A percentile compares a stretch with the other conserved stretches of the same genome.
Conservation (phyloP, 495 filamentous ascomycete species). For the Talaromyces liani region DNA sequence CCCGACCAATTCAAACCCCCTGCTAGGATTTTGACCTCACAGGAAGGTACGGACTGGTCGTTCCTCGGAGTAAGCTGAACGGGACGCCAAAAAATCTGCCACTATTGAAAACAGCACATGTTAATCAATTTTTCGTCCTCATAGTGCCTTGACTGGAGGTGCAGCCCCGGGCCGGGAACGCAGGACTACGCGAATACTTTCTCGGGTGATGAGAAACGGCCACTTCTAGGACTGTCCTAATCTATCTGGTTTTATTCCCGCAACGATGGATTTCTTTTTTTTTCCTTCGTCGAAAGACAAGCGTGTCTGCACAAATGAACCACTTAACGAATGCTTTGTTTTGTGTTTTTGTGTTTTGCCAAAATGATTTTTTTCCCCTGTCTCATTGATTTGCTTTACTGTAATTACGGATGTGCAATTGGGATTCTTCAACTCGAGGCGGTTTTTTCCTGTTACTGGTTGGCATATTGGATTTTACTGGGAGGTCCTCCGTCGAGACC, state of each 20-base stretch:
- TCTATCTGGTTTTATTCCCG: not conserved
- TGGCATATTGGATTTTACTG: not conserved
- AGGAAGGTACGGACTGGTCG: conserved; percentile 40
- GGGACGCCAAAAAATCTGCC: not conserved
- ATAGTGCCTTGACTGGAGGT: conserved; percentile 1
- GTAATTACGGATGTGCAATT: not conserved
- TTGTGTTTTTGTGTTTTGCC: not conserved
- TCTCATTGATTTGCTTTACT: not conserved
- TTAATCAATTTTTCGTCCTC: not conserved
- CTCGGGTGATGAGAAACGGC: not conserved
- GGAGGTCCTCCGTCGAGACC: not conserved
- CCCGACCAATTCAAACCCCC: conserved; percentile 31
- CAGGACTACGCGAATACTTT: not conserved
- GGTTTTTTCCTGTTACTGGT: not conserved
- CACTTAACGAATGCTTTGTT: not conserved
- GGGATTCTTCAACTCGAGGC: not conserved
- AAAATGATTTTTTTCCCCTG: not conserved
- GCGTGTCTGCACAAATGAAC: not conserved
- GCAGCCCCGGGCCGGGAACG: not conserved
- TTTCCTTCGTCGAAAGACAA: not conserved
- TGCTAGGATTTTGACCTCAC: conserved; percentile 32
- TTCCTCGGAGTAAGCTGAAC: conserved; percentile 40
- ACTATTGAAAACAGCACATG: not conserved
- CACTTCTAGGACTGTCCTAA: not conserved
- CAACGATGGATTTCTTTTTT: not conserved